Evolutionary conservation across 1,284 basidiomycete species (phyloP), one percentile per base, ranked within the genome.

Genomic region (Omphalotus olearius): DNA sequence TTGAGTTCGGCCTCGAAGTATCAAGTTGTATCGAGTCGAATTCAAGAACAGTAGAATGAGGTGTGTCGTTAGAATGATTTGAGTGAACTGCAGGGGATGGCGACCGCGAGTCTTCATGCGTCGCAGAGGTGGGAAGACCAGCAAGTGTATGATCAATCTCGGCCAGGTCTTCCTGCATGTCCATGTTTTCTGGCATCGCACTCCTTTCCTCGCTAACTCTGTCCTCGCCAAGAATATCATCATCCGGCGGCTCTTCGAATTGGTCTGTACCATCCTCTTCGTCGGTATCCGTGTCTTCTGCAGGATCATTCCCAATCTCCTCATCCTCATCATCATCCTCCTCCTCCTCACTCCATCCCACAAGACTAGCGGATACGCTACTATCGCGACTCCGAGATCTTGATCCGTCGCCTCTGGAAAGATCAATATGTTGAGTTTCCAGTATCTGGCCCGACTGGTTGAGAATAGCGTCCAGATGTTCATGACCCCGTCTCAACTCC

Each of bases 381-480:
- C 69, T 74, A 1, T 82, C 83, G 14, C 79, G 75, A 60, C 82
- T 86, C 18, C 72, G 69, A 13, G 67, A 68, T 16, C 61, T 58
- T 43, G 70, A 72, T 10, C 68, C 40, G 45, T 75, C 72, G 7
- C 71, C 70, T 52, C 74, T 74, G 0, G 73, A 71, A 41, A 93
- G 69, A 60, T 88, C 87, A 1, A 80, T 75, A 39, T 89, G 83
- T 61, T 95, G 94, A 6, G 89, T 88, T 62, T 91, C 86, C 53
- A 98, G 73, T 59, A 97, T 83, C 48, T 88, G 85, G 0, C 91
- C 91, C 39, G 93, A 96, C 62, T 96, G 88, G 66, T 93, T 83
- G 36, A 98, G 73, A 59, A 98, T 93, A 2, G 87, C 91, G 65
- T 94, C 90, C 23, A 98, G 76, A 69, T 97, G 94, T 59, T 88